These are phyloP conservation scores for Phyllostachys edulis DNA, from an alignment of 176 grass and related monocot genomes.

Conservation along the genomic window DNA sequence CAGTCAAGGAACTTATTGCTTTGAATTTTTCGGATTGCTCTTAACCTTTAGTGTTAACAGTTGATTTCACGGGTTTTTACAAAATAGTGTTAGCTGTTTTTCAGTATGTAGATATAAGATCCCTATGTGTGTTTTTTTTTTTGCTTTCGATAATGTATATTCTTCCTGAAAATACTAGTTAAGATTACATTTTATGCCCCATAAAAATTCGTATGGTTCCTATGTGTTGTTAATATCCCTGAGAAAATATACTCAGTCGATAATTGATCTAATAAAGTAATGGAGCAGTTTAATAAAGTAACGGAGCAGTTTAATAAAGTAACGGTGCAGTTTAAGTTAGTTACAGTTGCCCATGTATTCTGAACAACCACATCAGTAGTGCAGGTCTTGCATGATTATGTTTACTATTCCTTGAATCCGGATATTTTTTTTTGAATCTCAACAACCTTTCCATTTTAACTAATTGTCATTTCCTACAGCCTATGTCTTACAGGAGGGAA, in stretches of 20 bases:
- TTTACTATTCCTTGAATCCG: background rate
- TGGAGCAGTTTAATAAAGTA: background rate
- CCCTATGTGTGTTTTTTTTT: no score
- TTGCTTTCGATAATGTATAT: background rate
- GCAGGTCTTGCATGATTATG: background rate
- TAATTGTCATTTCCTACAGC: slow-evolving; percentile 50
- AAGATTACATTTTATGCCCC: background rate
- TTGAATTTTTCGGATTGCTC: no score
- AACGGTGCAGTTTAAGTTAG: background rate
- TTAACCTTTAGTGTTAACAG: no score
- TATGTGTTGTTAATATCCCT: background rate
- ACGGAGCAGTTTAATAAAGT: background rate
- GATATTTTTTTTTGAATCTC: slow-evolving; percentile 5
- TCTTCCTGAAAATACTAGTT: background rate
- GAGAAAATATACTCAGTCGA: background rate
- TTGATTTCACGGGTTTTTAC: no score
- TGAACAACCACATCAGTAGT: slow-evolving; percentile 4
- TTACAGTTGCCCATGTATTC: slow-evolving; percentile 1
- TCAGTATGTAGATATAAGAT: no score
- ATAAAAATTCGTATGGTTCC: background rate
- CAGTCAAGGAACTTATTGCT: no score
- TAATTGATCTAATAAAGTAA: background rate
- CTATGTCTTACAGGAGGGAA: slow-evolving; percentile 88
- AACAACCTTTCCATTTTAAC: slow-evolving; percentile 27
- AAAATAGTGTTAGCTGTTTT: no score